Evolutionary conservation across 1,139 yeast genomes (phyloP), one percentile per base, ranked within the genome.

Genomic region (Yamadazyma mexicana): DNA sequence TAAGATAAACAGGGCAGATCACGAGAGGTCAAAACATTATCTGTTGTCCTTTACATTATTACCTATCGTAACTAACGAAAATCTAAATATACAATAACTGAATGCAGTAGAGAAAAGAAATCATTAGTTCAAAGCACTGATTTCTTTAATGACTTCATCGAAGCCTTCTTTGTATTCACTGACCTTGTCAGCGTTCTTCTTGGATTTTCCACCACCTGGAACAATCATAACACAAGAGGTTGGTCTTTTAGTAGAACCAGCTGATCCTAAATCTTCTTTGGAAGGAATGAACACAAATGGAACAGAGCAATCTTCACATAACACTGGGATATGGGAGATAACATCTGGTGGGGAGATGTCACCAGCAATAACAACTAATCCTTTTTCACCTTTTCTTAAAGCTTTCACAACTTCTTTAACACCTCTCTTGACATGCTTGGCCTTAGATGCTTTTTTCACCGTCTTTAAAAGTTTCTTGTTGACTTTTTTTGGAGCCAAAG

Each of bases 341-440:
- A 94, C 98, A 62, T 94, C 99, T 40, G 92, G 81, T 40, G 99
- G 99, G 38, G 95, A 89, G 50, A 94, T 92, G 62, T 94, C 99
- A 50, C 98, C 98, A 31, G 99, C 98, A 67, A 94, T 81, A 52
- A 94, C 73, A 29, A 94, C 98, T 41, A 94, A 77, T 40, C 98
- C 99, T 70, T 92, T 92, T 64, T 91, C 98, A 50, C 98, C 98
- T 70, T 92, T 92, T 74, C 98, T 82, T 51, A 94, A 77, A 28
- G 98, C 94, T 72, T 94, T 94, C 55, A 92, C 98, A 34, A 92
- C 98, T 69, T 94, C 99, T 69, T 94, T 94, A 43, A 92, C 98
- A 61, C 99, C 99, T 68, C 98, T 81, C 73, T 89, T 91, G 55
- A 94, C 97, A 66, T 92, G 97, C 72, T 94, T 92, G 50, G 96